Base-by-base conservation (phyloP, 2,329 filamentous ascomycete genomes). In the Annulohypoxylon truncatum region DNA sequence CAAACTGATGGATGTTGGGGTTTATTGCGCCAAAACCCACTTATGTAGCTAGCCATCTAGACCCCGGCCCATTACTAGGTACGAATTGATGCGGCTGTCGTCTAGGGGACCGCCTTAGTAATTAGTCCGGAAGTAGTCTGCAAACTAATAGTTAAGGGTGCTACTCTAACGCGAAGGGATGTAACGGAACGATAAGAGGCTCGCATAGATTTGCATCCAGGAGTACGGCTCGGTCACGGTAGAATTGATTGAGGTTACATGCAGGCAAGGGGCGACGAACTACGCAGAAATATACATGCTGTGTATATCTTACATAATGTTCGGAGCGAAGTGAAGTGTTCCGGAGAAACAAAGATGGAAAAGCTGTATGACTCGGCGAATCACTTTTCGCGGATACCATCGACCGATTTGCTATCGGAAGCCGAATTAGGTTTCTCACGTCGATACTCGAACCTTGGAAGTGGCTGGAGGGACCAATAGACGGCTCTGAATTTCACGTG, bases 301-400 rank as follows among this genome's bases (percentile, higher is more conserved):
- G 2, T 20, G 4, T 15, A 40, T 61, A 40, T 64, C 56, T 57
- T 61, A 66, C 47, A 48, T 48, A 64, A 64, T 38, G 40, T 31
- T 61, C 18, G 22, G 42, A 46, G 42, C 22, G 24, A 38, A 54
- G 15, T 62, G 31, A 31, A 22, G 40, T 64, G 29, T 61, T 24
- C 61, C 67, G 67, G 67, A 70, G 67, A 68, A 68, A 70, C 67
- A 69, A 63, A 69, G 31, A 42, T 56, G 52, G 62, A 46, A 33
- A 52, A 50, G 22, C 26, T 47, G 40, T 54, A 59, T 55, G 52
- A 65, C 13, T 63, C 56, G 66, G 54, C 53, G 65, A 68, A 68
- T 66, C 48, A 15, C 40, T 63, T 48, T 48, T 60, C 46, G 54
- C 61, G 55, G 54, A 5, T n/a, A 15, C 10, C 31, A 13, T 28